Evolutionary conservation across 768 basidiomycete genomes (phyloP).

Genomic region (Hebeloma cylindrosporum): DNA sequence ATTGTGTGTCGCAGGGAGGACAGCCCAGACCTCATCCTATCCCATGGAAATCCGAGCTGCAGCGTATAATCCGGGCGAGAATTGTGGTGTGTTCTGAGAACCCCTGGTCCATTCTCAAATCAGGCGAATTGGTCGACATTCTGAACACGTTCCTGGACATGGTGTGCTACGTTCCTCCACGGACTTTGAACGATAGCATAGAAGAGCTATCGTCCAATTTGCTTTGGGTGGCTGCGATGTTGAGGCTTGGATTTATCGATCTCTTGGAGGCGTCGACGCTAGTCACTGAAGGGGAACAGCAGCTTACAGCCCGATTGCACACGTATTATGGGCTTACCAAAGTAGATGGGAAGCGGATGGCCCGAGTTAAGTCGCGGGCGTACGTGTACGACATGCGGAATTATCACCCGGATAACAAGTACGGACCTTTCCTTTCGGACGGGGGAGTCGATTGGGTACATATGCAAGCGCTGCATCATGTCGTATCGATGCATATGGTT

Average conservation of each 20-base stretch:
- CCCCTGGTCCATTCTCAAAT: constrained; percentile 32
- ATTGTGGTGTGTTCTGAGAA: constrained; percentile 36
- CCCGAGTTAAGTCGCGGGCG: constrained; percentile 44
- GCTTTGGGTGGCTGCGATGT: constrained; percentile 46
- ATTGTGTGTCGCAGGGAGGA: constrained; percentile 41
- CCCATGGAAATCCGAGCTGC: constrained; percentile 56
- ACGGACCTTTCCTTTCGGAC: constrained; percentile 54
- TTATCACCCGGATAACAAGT: constrained; percentile 48
- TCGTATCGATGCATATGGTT: constrained; percentile 53
- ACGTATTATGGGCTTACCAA: constrained; percentile 55
- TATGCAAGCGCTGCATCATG: constrained; percentile 53
- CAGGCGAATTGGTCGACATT: constrained; percentile 42
- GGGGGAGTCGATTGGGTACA: constrained; percentile 63
- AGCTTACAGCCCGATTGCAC: constrained; percentile 53
- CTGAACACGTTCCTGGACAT: constrained; percentile 54
- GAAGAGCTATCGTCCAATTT: constrained; percentile 48
- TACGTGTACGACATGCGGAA: constrained; percentile 64
- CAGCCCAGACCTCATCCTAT: constrained; percentile 29
- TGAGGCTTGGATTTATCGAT: constrained; percentile 49
- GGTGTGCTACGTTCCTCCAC: constrained; percentile 41
- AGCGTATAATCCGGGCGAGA: constrained; percentile 54
- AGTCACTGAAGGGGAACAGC: constrained; percentile 36
- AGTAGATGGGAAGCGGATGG: constrained; percentile 34
- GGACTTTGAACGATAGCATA: constrained; percentile 19
- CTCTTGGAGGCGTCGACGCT: constrained; percentile 13